Base-by-base conservation (phyloP, 2,329 filamentous ascomycete species). In the Chaetoscypha palmicola region DNA sequence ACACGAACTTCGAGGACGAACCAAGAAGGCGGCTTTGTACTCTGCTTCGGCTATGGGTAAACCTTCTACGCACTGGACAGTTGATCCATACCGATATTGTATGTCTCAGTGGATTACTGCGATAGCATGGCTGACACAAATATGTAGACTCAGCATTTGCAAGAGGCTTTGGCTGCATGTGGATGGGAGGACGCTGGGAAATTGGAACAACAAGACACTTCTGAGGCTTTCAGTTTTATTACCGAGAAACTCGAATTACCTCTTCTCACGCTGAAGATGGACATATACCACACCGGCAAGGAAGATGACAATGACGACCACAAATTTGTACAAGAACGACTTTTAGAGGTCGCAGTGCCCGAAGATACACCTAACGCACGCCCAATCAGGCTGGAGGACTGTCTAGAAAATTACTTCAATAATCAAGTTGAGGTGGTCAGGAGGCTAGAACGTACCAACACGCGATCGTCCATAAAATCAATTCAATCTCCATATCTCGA, bases 171-270 rank as follows among this genome's bases (percentile, higher is more conserved):
- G 30, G 82, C 83, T 14, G 83, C 82, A 41, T 96, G 90, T 62
- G 92, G 91, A 3, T 97, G 92, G 92, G 68, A 76, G 54, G 89
- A 94, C 46, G 90, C 90, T 36, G 75, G 76, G 17, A 66, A 76
- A 45, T 61, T 86, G n/a, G 76, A 81, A 55, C 92, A 97, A 60
- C 92, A 98, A 65, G 92, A 98, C 64, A 87, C 88, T 0, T 96
- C 92, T 0, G 92, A 98, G 65, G 90, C 90, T 1, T 97, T 97
- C 61, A 86, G 83, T 0, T 96, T 96, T 62, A 89, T 98, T 51
- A 95, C 91, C 0, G 90, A 89, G 53, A 88, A 83, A 17, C 73
- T 98, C 16, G 83, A 94, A 56, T 66, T 97, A 12, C 92, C 92
- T 5, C 72, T 97, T 2, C 74, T 97, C 20, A 90, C 90, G 0